Evolutionary conservation across 306 rosid genomes (phyloP), one percentile per base, ranked within the genome.

Genomic region (Inga leiocalycina): DNA sequence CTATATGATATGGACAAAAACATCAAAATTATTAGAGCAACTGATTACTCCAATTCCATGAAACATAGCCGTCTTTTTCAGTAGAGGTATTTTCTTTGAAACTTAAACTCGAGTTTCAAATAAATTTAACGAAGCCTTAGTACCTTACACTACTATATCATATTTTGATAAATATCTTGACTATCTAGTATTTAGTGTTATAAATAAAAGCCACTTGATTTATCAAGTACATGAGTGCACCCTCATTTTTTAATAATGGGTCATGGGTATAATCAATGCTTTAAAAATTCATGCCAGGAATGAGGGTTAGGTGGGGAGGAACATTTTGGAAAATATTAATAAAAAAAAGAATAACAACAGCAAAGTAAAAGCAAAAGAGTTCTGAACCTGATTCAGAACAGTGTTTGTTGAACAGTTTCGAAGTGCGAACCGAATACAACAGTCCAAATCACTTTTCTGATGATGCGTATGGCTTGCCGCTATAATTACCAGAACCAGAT

Each of bases 401-500:
- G 77, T 56, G 39, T 35, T 37, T 17, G n/a, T n/a, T 51, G 80
- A 67, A 82, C 22, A 51, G 78, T 52, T 75, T 51, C 22, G 78
- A 76, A 68, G 77, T 43, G 85, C 49, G 81, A 82, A 77, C 81
- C 71, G 17, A 57, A 69, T 22, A 76, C 16, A 70, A 34, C 2
- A 22, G 56, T 76, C 49, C 81, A 74, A 65, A 14, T 30, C 41
- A 66, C 1, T 64, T 35, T 69, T 70, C 51, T 70, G 74, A 70
- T 8, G 72, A 32, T 61, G 41, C 39, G 15, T 35, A 73, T 44
- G 68, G 44, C 10, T 9, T 16, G 57, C 32, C 15, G 30, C 39
- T 82, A 49, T 66, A 44, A 64, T 73, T 4, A 81, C 24, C 11
- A 57, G 12, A n/a, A 57, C 27, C 65, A 57, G 11, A 57, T 57